These are phyloP conservation scores for Lipomyces japonicus DNA, from an alignment of 805 yeast species.

Conservation along the genomic window DNA sequence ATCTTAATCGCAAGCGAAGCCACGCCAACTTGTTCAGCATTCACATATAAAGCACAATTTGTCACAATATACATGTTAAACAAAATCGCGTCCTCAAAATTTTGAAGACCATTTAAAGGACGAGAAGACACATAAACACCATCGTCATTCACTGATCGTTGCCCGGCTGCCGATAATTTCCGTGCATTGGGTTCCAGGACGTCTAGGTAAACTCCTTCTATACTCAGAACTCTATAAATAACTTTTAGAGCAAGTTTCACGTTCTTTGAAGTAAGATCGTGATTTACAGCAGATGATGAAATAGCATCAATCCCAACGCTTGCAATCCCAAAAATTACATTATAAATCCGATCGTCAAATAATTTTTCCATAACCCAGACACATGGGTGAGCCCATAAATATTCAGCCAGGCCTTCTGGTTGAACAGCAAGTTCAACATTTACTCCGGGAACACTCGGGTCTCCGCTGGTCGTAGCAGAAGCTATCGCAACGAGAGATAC, in stretches of 20 bases:
- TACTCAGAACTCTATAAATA: slow-evolving; percentile 45
- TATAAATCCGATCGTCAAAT: slow-evolving; percentile 56
- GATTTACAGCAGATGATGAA: slow-evolving; percentile 35
- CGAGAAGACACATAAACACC: slow-evolving; percentile 49
- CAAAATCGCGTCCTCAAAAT: slow-evolving; percentile 68
- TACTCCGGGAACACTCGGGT: slow-evolving; percentile 30
- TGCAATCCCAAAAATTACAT: slow-evolving; percentile 53
- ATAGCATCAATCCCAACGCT: slow-evolving; percentile 59
- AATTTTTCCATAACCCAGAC: slow-evolving; percentile 58
- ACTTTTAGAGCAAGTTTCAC: slow-evolving; percentile 46
- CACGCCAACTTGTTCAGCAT: slow-evolving; percentile 45
- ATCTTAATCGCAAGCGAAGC: slow-evolving; percentile 53
- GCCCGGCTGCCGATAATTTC: slow-evolving; percentile 1
- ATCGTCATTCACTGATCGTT: slow-evolving; percentile 3
- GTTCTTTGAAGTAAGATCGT: slow-evolving; percentile 26
- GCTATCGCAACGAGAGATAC: slow-evolving; percentile 51
- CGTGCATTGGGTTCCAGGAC: slow-evolving; percentile 46
- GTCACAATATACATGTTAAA: slow-evolving; percentile 69
- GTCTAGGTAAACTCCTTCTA: slow-evolving; percentile 60
- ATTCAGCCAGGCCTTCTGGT: slow-evolving; percentile 46
- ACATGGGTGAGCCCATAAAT: slow-evolving; percentile 66
- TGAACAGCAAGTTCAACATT: slow-evolving; percentile 50
- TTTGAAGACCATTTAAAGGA: slow-evolving; percentile 41
- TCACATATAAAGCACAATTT: slow-evolving; percentile 70
- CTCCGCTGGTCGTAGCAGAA: slow-evolving; percentile 44